Base-by-base conservation (phyloP, 306 rosid genomes). In the Rosa lucieae region DNA sequence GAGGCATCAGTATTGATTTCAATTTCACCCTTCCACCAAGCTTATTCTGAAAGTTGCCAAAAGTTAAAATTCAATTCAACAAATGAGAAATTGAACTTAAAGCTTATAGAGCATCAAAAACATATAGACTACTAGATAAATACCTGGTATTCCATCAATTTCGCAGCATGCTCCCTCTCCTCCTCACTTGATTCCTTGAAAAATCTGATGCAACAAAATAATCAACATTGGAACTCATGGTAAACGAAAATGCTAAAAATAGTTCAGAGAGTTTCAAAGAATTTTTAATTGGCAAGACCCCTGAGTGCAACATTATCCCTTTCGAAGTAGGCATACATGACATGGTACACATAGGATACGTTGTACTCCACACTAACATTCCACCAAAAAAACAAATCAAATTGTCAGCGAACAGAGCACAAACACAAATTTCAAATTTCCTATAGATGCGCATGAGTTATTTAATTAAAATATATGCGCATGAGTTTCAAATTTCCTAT, bases 81-180 rank as follows among this genome's bases (percentile, higher is more conserved):
- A 37, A 3, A 32, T 39, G 2, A 21, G 26, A 26, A 73, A 67
- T 63, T 37, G 69, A 47, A 39, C 15, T 6, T 3, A 44, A 85
- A 80, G 21, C 72, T 6, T 9, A 35, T 17, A 47, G 18, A 46
- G 42, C 48, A 56, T 12, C 12, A 29, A 55, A 75, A 2, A 47
- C 21, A 49, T 3, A 2, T 8, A 67, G 23, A 32, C 47, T 37
- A 62, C 29, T 47, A 13, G 5, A 32, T 67, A 72, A 46, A 12
- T 49, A 91, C 99, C 99, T 96, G 98, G 77, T 93, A 96, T 83
- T 91, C 88, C 96, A 96, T 93, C 69, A 96, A 79, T 82, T 90
- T 90, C 96, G 93, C 97, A 26, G 98, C 99, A 68, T 96, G 99
- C 0, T 20, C 92, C 80, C 98, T 90, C 83, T 96, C 99, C 84